These are phyloP conservation scores for Pythium monospermum DNA, from an alignment of 352 stramenopile species.

Conservation along the genomic window DNA sequence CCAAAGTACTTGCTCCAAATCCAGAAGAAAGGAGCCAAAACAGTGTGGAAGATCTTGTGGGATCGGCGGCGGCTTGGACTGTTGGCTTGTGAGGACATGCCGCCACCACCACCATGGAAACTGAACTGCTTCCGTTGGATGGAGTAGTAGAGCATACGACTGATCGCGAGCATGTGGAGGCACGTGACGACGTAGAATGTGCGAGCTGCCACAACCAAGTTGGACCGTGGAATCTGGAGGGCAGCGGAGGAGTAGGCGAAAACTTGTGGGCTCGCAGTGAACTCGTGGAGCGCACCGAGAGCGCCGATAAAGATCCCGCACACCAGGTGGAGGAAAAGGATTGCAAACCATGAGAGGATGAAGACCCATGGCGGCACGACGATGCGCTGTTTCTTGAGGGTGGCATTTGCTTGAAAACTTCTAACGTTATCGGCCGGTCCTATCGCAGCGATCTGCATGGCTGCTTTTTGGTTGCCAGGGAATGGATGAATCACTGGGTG, in stretches of 20 bases:
- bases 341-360: no score
- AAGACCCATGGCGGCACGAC: no score
- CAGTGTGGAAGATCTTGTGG: neutral
- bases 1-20: constrained; percentile 1
- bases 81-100: no score
- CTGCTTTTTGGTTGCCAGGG: no score
- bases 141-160: constrained; percentile 4
- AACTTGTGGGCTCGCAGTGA: neutral
- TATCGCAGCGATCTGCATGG: no score
- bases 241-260: constrained; percentile 2
- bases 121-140: neutral
- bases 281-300: neutral
- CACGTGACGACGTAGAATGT: constrained; percentile 1
- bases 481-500: no score
- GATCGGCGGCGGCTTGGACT: neutral
- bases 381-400: no score
- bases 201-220: neutral
- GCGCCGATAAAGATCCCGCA: neutral
- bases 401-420: no score
- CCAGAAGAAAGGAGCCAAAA: neutral
- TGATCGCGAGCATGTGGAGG: constrained; percentile 5
- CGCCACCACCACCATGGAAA: neutral
- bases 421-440: no score
- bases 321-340: neutral
- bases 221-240: constrained; percentile 2